phyloP scores from a whole-genome alignment of 2,329 filamentous ascomycete genomes.

The Colletotrichum scovillei region DNA sequence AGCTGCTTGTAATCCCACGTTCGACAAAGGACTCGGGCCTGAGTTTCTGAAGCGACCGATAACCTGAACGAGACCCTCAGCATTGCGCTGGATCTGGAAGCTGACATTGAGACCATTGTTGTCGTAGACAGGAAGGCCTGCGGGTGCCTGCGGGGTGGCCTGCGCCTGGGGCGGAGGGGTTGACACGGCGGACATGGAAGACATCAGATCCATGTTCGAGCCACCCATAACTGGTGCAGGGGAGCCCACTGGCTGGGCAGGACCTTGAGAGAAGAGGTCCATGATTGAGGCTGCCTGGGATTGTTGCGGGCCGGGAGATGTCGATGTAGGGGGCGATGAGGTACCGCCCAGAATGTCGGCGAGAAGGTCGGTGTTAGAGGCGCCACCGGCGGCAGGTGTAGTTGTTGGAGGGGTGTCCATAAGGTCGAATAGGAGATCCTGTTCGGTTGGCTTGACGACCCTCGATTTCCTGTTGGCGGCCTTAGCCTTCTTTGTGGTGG shows the following conservation, averaged over 20 bases:
- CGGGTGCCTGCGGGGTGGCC: constrained; percentile 54
- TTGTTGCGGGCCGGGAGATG: constrained; percentile 64
- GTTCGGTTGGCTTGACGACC: constrained; percentile 84
- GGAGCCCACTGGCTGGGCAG: constrained; percentile 40
- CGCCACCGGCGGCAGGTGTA: constrained; percentile 58
- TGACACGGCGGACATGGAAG: constrained; percentile 57
- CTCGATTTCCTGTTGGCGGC: constrained; percentile 80
- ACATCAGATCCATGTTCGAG: constrained; percentile 63
- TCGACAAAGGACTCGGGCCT: constrained; percentile 72
- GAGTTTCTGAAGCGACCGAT: constrained; percentile 88
- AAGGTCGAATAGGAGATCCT: constrained; percentile 90
- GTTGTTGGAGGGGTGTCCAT: constrained; percentile 79
- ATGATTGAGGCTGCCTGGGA: constrained; percentile 81
- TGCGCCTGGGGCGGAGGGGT: constrained; percentile 38
- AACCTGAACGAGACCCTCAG: constrained; percentile 83
- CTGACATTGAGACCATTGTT: constrained; percentile 86
- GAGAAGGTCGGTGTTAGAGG: constrained; percentile 86
- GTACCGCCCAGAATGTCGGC: constrained; percentile 90
- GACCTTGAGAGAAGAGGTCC: constrained; percentile 77
- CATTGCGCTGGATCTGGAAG: constrained; percentile 85
- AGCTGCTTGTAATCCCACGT: constrained; percentile 89
- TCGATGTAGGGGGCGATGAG: constrained; percentile 55
- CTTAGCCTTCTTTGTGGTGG: constrained; percentile 70
- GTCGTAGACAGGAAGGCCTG: constrained; percentile 80
- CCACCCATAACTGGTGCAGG: constrained; percentile 45